These are phyloP conservation scores for Cryptosporidium xiaoi DNA, from an alignment of 169 alveolate species.

Conservation along the genomic window DNA sequence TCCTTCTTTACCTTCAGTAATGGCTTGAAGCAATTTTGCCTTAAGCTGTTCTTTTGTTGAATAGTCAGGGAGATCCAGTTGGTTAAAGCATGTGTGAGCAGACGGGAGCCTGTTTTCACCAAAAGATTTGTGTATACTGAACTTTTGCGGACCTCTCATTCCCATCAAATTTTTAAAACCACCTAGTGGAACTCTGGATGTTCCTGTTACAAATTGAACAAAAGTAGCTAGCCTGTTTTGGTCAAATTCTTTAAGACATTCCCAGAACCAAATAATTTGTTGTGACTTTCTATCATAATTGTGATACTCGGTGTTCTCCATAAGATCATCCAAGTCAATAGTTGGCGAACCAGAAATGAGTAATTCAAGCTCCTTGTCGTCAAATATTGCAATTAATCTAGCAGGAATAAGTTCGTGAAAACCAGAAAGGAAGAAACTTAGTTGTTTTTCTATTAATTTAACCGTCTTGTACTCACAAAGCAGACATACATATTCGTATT, in stretches of 20 bases:
- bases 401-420: conserved; percentile 97
- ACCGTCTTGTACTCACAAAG: conserved; percentile 95
- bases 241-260: conserved; percentile 90
- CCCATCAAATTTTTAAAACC: conserved; percentile 98
- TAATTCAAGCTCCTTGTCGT: conserved; percentile 93
- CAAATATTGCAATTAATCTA: conserved; percentile 94
- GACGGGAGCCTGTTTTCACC: conserved; percentile 94
- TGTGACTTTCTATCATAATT: conserved; percentile 90
- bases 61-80: conserved; percentile 97
- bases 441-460: conserved; percentile 92
- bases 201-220: conserved; percentile 96
- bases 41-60: conserved; percentile 91
- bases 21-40: conserved; percentile 91
- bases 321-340: conserved; percentile 95
- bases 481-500: conserved; percentile 93
- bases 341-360: conserved; percentile 98
- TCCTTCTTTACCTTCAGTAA: conserved; percentile 96
- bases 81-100: conserved; percentile 99
- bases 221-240: conserved; percentile 94
- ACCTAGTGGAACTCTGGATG: conserved; percentile 97
- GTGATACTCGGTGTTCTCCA: conserved; percentile 93
- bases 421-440: conserved; percentile 96
- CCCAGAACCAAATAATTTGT: conserved; percentile 95
- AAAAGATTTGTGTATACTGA: conserved; percentile 93
- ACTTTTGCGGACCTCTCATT: conserved; percentile 98